Evolutionary conservation across 2,329 filamentous ascomycete species (phyloP).

Genomic region (Fusarium sp.): DNA sequence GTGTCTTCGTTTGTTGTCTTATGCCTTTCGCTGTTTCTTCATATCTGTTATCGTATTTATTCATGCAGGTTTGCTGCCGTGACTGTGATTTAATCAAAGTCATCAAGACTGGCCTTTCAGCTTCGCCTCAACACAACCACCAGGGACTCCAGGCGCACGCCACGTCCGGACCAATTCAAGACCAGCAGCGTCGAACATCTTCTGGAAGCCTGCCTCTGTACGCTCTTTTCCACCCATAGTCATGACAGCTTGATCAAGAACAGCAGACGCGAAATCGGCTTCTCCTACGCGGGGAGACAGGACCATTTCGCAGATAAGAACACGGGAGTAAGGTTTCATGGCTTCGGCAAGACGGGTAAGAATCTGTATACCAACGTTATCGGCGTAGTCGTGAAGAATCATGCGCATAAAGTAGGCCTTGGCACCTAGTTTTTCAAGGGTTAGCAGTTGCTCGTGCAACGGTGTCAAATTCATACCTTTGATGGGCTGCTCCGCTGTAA

Average conservation of each 20-base stretch:
- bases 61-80: neutral
- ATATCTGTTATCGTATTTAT: too few species aligned
- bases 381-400: slow-evolving; percentile 55
- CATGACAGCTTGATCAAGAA: slow-evolving; percentile 54
- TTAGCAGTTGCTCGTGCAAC: neutral
- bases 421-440: slow-evolving; percentile 44
- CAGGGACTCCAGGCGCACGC: slow-evolving; percentile 45
- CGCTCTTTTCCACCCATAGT: slow-evolving; percentile 55
- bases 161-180: slow-evolving; percentile 51
- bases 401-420: slow-evolving; percentile 56
- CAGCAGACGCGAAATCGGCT: slow-evolving; percentile 50
- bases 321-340: slow-evolving; percentile 50
- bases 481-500: slow-evolving; percentile 51
- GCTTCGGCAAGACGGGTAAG: slow-evolving; percentile 49
- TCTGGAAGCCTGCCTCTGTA: slow-evolving; percentile 50
- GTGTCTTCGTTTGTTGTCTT: neutral
- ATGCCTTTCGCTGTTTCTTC: too few species aligned
- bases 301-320: slow-evolving; percentile 55
- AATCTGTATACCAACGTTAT: slow-evolving; percentile 49
- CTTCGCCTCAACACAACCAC: slow-evolving; percentile 48
- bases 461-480: slow-evolving; percentile 41
- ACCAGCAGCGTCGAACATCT: slow-evolving; percentile 51
- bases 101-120: slow-evolving; percentile 25
- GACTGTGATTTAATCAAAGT: neutral
- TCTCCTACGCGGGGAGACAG: slow-evolving; percentile 51